phyloP scores from a whole-genome alignment of 140 eudicot genomes.

The Erigeron philadelphicus region DNA sequence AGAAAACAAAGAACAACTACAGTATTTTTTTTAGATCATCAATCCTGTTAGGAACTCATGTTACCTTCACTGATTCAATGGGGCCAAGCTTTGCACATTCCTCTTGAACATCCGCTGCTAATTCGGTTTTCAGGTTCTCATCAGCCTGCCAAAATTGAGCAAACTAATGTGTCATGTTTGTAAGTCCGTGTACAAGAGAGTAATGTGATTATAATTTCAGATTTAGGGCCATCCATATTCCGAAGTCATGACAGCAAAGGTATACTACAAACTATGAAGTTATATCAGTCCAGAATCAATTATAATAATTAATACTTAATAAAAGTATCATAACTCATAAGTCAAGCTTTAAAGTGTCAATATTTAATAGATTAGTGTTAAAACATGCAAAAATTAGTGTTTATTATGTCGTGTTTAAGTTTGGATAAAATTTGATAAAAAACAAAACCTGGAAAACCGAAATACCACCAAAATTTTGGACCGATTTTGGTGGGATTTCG shows the following conservation, averaged over 20 bases:
- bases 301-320: too few species aligned
- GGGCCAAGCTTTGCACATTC: slow-evolving; percentile 86
- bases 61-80: slow-evolving; percentile 84
- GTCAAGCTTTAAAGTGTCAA: too few species aligned
- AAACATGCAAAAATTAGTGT: too few species aligned
- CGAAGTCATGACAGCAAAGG: slow-evolving; percentile 1
- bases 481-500: too few species aligned
- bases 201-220: not conserved
- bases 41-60: not conserved
- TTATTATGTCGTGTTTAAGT: too few species aligned
- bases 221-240: not conserved
- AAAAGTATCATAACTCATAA: too few species aligned
- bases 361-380: too few species aligned
- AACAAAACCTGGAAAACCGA: too few species aligned
- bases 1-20: not conserved
- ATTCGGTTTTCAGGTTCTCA: slow-evolving; percentile 55
- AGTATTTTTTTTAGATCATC: not conserved
- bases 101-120: slow-evolving; percentile 78
- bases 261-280: not conserved
- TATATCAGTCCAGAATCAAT: too few species aligned
- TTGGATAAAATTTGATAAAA: too few species aligned
- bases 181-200: not conserved
- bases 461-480: too few species aligned
- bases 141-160: slow-evolving; percentile 51
- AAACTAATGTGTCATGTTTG: not conserved